Base-by-base conservation (phyloP, 208 protist genomes). In the Acanthamoeba lugdunensis region DNA sequence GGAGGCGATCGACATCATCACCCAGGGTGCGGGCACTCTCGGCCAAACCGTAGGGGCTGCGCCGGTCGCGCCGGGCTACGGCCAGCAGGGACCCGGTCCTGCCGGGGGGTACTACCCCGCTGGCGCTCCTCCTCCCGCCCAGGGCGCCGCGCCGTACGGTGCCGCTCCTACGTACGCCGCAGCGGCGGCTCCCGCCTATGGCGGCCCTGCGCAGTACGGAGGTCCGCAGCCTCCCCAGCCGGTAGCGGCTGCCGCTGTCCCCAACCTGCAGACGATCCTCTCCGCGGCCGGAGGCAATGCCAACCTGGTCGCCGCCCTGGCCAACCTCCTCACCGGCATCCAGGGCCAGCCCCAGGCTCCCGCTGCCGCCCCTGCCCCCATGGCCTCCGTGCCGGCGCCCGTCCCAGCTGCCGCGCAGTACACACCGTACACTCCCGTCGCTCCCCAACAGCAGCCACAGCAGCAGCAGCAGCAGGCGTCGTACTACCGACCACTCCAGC, bases 1-100 rank as follows among this genome's bases (percentile, higher is more conserved):
- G 28, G 89, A 93, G 65, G 89, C 89, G 71, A 65, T 93, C n/a
- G 89, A 93, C n/a, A 93, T 93, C 37, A 93, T 93, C 65, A 82
- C 89, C 2, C 63, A 93, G 48, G 33, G 52, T 45, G 25, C 56
- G 3, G 37, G 21, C 25, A 23, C 61, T n/a, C 9, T 23, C 21
- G 25, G 18, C 88, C 56, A 6, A 30, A 30, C 79, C 23, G n/a
- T 16, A 87, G 88, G 48, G 30, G 4, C 67, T 16, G 67, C 63
- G 14, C 37, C 21, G 4, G 63, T 79, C 23, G 54, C 41, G 11
- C 56, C 85, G 30, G 67, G n/a, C 54, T 73, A 65, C 77, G 84
- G 21, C 45, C 54, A 30, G 7, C 13, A 14, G 11, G 54, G 14
- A 21, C 58, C 18, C 33, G 58, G 4, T 6, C 25, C 21, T 50